Evolutionary conservation across 2,329 filamentous ascomycete genomes (phyloP), one percentile per base, ranked within the genome.

Genomic region (Huntiella moniliformis): DNA sequence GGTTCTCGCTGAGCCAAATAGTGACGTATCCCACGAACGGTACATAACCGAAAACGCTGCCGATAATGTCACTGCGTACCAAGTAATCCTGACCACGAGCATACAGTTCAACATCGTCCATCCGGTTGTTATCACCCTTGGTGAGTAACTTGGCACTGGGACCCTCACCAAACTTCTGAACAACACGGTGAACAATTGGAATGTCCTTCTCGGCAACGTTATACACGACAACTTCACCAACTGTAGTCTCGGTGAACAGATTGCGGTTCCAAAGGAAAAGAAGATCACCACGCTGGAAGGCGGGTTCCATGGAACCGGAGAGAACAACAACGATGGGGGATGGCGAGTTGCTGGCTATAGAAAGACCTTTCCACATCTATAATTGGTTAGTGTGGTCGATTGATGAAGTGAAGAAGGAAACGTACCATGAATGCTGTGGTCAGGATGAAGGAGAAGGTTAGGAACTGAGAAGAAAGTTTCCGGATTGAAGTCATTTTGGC

Each of bases 1-100:
- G 91, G 59, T 98, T 79, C 61, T 98, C 91, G 52, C 83, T 91
- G 51, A 98, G 68, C 61, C 96, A 68, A 55, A 98, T 98, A 1
- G 91, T 98, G 39, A 96, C 87, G 58, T 96, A 96, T 53, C 91
- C 91, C 11, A 96, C 86, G 56, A 91, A 92, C 0, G 91, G 91
- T 48, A 96, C 78, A 60, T 92, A 98, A 34, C 74, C 91, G 8
- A 91, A 68, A 5, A 96, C 91, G 54, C 82, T 93, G 39, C 91
- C 91, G 48, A 98, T 84, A 47, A 98, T 87, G 58, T 96, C 88
- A 58, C 81, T 73, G 49, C 91, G 74, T 59, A 82, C 78, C 39
- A 98, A 70, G 60, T 84, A 93, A 57, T 84, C 82, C 63, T 98
- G 88, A 13, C 82, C 84, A 35, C 69, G 67, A 2, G 91, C 87